Conservation (phyloP, 2,329 filamentous ascomycete genomes). For the Beauveria sp. region DNA sequence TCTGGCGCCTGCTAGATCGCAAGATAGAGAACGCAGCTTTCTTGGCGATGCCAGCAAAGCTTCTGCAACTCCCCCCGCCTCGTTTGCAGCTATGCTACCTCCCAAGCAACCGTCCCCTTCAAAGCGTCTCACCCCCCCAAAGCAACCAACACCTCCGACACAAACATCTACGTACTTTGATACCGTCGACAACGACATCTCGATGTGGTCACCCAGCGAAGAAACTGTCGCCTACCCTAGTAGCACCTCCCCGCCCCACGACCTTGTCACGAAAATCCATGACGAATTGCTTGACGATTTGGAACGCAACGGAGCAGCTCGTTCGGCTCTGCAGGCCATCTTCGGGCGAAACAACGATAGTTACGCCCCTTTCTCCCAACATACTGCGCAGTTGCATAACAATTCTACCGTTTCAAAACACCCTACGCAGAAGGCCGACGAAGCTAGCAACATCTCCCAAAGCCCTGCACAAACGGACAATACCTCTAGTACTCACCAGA, state of each 20-base stretch:
- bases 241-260: background rate
- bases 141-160: background rate
- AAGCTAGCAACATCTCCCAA: background rate
- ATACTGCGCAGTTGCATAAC: background rate
- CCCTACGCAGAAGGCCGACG: background rate
- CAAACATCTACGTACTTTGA: background rate
- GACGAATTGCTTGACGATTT: background rate
- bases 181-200: background rate
- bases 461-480: background rate
- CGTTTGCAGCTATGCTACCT: background rate
- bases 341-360: background rate
- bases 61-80: background rate
- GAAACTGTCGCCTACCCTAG: background rate
- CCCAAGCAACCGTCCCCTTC: background rate
- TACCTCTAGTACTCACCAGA: background rate
- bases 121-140: background rate
- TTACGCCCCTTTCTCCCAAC: background rate
- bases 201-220: slow-evolving; percentile 1
- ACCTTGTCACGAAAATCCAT: background rate
- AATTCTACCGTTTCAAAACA: background rate
- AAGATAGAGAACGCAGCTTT: background rate
- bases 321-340: background rate
- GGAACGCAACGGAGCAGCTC: background rate
- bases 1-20: background rate
- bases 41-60: background rate